Percentiles rank a stretch among this genome's conserved stretches.
phyloP scores from a whole-genome alignment of 1,139 yeast genomes.

The Ogataea hybrid region DNA sequence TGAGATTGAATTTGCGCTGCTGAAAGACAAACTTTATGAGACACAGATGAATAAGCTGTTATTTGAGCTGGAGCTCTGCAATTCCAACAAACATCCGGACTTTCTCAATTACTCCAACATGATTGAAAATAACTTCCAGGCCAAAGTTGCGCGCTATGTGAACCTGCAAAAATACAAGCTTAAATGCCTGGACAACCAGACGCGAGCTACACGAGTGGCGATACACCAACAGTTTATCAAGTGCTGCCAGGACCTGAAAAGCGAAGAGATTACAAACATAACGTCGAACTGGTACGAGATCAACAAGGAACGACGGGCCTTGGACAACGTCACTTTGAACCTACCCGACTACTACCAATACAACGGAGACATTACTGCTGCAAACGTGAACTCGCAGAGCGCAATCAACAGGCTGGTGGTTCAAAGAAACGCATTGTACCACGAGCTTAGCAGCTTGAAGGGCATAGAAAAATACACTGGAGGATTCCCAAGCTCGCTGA shows the following conservation, averaged over 20 bases:
- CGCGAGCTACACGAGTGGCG: constrained; percentile 73
- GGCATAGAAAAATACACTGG: constrained; percentile 52
- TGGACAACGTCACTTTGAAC: constrained; percentile 61
- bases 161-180: constrained; percentile 69
- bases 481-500: constrained; percentile 69
- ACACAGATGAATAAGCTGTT: constrained; percentile 74
- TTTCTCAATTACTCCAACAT: constrained; percentile 51
- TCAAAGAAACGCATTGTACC: constrained; percentile 52
- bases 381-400: constrained; percentile 23
- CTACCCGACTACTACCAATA: constrained; percentile 34
- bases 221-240: constrained; percentile 84
- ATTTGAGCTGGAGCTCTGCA: constrained; percentile 82
- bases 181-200: constrained; percentile 75
- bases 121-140: constrained; percentile 68
- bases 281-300: constrained; percentile 92
- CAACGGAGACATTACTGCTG: constrained; percentile 25
- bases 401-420: constrained; percentile 42
- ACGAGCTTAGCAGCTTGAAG: constrained; percentile 55
- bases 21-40: constrained; percentile 75
- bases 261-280: constrained; percentile 63
- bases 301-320: constrained; percentile 80
- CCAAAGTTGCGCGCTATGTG: constrained; percentile 64
- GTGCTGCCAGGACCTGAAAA: constrained; percentile 65
- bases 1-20: constrained; percentile 80
- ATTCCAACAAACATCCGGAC: constrained; percentile 91